Percentiles rank a stretch among this genome's conserved stretches.
These are phyloP conservation scores for Pinus albicaulis DNA, from an alignment of 75 land plant species.

Conservation along the genomic window DNA sequence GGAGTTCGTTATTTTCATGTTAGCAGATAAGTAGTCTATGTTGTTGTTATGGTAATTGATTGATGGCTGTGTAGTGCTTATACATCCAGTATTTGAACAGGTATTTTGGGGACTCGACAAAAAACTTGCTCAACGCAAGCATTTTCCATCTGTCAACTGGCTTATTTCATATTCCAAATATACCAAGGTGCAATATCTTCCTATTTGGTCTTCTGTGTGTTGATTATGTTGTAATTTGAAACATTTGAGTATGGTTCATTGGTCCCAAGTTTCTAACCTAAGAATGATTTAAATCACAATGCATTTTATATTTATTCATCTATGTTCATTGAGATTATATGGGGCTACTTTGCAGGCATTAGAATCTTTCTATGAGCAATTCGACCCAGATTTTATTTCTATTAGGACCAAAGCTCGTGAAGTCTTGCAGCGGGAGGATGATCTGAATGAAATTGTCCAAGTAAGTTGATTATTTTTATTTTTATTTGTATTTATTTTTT, in stretches of 20 bases:
- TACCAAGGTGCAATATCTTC: slow-evolving; percentile 50
- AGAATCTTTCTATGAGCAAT: slow-evolving; percentile 92
- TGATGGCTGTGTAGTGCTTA: not conserved
- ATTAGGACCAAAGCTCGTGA: slow-evolving; percentile 99
- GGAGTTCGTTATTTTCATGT: not conserved
- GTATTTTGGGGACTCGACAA: slow-evolving; percentile 99
- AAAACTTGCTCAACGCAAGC: slow-evolving; percentile 99
- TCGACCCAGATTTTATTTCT: slow-evolving; percentile 92
- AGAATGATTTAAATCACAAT: not conserved
- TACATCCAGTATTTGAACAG: slow-evolving; percentile 28
- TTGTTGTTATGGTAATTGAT: not conserved
- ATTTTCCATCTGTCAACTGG: slow-evolving; percentile 99
- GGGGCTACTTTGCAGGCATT: slow-evolving; percentile 63
- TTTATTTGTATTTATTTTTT: no score
- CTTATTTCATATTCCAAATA: slow-evolving; percentile 99
- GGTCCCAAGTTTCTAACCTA: not conserved
- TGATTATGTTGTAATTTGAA: not conserved
- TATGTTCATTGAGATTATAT: not conserved
- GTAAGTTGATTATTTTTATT: no score
- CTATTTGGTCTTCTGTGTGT: not conserved
- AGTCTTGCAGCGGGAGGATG: slow-evolving; percentile 98
- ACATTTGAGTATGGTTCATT: not conserved
- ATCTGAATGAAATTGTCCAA: slow-evolving; percentile 99
- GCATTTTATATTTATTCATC: not conserved
- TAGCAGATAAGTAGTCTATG: not conserved